A percentile compares a stretch with the other conserved stretches of the same genome.
Evolutionary conservation across 1,284 basidiomycete genomes (phyloP).

Genomic region (Austroboletus novae-zelandiae): DNA sequence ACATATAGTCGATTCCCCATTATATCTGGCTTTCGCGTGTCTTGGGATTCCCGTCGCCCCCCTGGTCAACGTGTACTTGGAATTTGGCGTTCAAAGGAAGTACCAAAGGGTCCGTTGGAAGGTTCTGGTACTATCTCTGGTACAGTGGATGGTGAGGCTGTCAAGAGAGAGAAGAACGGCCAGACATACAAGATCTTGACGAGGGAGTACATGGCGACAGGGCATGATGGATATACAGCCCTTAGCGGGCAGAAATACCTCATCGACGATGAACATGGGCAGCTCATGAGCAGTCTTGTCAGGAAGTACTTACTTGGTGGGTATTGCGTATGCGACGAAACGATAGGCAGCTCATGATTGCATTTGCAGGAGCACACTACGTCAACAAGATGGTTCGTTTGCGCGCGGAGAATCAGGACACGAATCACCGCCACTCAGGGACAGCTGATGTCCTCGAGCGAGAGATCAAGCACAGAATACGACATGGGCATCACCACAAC

Average conservation of each 20-base stretch:
- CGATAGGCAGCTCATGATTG: background rate
- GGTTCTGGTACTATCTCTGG: slow-evolving; percentile 37
- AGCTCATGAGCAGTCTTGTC: slow-evolving; percentile 79
- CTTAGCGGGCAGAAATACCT: slow-evolving; percentile 69
- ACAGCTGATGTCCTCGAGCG: slow-evolving; percentile 46
- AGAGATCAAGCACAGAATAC: slow-evolving; percentile 36
- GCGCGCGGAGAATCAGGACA: slow-evolving; percentile 24
- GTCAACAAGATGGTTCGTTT: slow-evolving; percentile 59
- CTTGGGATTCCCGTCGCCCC: slow-evolving; percentile 79
- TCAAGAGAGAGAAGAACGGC: slow-evolving; percentile 55
- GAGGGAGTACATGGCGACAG: slow-evolving; percentile 72
- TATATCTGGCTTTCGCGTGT: slow-evolving; percentile 79
- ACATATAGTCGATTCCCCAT: slow-evolving; percentile 78
- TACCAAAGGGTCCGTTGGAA: slow-evolving; percentile 39
- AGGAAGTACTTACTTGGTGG: slow-evolving; percentile 83
- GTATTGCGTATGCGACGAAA: slow-evolving; percentile 15
- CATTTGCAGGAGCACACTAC: slow-evolving; percentile 56
- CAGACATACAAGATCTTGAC: slow-evolving; percentile 76
- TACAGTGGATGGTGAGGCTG: slow-evolving; percentile 47
- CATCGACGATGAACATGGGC: slow-evolving; percentile 84
- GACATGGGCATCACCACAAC: slow-evolving; percentile 9
- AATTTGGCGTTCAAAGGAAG: slow-evolving; percentile 60
- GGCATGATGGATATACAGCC: slow-evolving; percentile 79
- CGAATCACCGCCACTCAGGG: slow-evolving; percentile 37
- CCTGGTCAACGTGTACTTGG: slow-evolving; percentile 73